A percentile compares a stretch with the other conserved stretches of the same genome.
Evolutionary conservation across 352 stramenopile genomes (phyloP).

Genomic region (Pythium volutum): DNA sequence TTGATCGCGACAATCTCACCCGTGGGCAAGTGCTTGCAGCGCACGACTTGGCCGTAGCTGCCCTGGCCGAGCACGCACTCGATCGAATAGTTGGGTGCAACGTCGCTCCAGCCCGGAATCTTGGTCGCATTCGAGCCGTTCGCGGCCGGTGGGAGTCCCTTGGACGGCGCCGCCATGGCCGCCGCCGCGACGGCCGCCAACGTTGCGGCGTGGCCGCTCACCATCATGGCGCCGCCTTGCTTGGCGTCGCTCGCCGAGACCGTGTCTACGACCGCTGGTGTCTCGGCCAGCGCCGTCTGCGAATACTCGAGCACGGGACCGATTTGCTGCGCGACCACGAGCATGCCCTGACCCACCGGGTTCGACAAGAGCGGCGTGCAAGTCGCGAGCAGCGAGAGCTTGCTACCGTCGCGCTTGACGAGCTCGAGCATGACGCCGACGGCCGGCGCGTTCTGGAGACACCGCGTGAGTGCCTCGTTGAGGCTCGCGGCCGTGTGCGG

Average conservation of each 20-base stretch:
- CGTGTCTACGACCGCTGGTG: conserved; percentile 28
- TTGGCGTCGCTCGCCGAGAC: conserved; percentile 18
- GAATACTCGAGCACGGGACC: conserved; percentile 31
- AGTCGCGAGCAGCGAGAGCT: conserved; percentile 60
- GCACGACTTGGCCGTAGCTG: conserved; percentile 84
- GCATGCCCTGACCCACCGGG: conserved; percentile 72
- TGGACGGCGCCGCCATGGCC: neutral
- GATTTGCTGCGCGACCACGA: conserved; percentile 75
- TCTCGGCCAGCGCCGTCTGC: conserved; percentile 36
- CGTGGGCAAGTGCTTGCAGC: conserved; percentile 86
- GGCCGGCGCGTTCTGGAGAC: conserved; percentile 49
- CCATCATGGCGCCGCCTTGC: neutral
- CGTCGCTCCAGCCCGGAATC: conserved; percentile 79
- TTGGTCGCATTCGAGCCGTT: conserved; percentile 64
- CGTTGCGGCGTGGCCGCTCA: conserved; percentile 5
- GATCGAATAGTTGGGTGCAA: conserved; percentile 81
- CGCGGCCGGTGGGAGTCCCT: conserved; percentile 3
- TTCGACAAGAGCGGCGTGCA: conserved; percentile 77
- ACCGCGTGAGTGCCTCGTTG: conserved; percentile 56
- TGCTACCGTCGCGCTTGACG: conserved; percentile 49
- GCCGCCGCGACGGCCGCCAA: neutral
- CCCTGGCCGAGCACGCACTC: conserved; percentile 82
- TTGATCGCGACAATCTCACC: conserved; percentile 88
- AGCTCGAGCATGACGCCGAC: conserved; percentile 60
- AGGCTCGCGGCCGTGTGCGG: conserved; percentile 48